Conservation (phyloP, 352 stramenopile genomes). For the Globisporangium echinulatum region DNA sequence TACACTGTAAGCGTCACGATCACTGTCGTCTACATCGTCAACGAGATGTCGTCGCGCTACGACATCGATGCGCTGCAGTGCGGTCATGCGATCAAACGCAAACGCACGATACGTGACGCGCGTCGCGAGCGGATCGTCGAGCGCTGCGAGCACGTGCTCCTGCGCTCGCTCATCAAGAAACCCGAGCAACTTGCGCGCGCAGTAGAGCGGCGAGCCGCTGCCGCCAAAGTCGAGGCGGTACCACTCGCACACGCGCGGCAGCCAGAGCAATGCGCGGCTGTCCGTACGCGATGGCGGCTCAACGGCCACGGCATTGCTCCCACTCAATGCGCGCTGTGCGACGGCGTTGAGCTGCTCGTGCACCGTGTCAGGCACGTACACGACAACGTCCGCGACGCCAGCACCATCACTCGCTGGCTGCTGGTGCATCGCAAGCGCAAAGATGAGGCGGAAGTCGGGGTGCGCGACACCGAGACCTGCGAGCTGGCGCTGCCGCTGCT, state of each 20-base stretch:
- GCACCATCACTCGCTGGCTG: constrained; percentile 10
- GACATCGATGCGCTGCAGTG: constrained; percentile 14
- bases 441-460: constrained; percentile 72
- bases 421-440: constrained; percentile 65
- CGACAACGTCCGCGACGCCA: constrained; percentile 15
- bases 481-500: constrained; percentile 7
- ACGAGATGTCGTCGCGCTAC: background rate
- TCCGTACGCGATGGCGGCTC: constrained; percentile 3
- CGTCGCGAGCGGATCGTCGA: constrained; percentile 36
- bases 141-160: constrained; percentile 33
- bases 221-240: constrained; percentile 63
- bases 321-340: constrained; percentile 15
- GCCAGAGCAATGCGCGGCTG: constrained; percentile 17
- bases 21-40: background rate
- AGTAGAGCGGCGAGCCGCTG: constrained; percentile 37
- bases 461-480: constrained; percentile 37
- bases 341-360: constrained; percentile 75
- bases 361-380: constrained; percentile 29
- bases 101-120: constrained; percentile 56
- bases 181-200: constrained; percentile 66
- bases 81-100: constrained; percentile 36
- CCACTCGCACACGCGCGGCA: constrained; percentile 74
- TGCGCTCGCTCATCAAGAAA: constrained; percentile 49
- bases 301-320: constrained; percentile 21
- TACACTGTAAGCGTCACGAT: too few relatives aligned